A percentile compares a stretch with the other conserved stretches of the same genome.
Evolutionary conservation across 2,329 filamentous ascomycete species (phyloP).

Genomic region (Neodidymelliopsis sp.): DNA sequence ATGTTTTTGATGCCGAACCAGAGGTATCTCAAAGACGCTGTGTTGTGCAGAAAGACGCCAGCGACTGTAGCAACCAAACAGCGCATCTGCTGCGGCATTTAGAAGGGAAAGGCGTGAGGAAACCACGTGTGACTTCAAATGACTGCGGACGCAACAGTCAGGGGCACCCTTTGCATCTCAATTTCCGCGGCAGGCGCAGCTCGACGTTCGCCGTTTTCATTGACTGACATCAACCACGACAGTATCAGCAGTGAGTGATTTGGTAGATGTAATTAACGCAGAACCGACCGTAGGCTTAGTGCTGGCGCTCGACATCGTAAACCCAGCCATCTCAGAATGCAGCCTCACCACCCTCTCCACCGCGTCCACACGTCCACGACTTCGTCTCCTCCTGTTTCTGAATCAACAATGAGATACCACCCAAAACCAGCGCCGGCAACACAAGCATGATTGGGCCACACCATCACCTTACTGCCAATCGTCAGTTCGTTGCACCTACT

Average conservation of each 20-base stretch:
- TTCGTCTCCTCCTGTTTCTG: conserved; percentile 58
- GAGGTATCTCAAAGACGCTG: conserved; percentile 28
- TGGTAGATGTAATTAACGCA: no score
- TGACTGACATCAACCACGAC: conserved; percentile 17
- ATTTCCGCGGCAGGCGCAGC: conserved; percentile 5
- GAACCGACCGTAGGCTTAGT: background rate
- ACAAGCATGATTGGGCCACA: conserved; percentile 85
- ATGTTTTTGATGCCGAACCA: conserved; percentile 26
- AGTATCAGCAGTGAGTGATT: conserved; percentile 17
- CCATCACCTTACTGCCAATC: conserved; percentile 71
- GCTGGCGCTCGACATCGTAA: no score
- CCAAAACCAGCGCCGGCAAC: conserved; percentile 75
- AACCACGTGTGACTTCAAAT: conserved; percentile 14
- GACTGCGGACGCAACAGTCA: conserved; percentile 2
- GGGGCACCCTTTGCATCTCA: background rate
- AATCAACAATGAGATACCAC: conserved; percentile 79
- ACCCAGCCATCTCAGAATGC: background rate
- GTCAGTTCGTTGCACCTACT: conserved; percentile 52
- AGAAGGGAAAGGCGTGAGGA: conserved; percentile 46
- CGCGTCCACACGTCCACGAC: conserved; percentile 78
- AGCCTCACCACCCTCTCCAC: conserved; percentile 70
- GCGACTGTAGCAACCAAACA: conserved; percentile 59
- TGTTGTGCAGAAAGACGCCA: conserved; percentile 32
- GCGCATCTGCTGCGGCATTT: conserved; percentile 55
- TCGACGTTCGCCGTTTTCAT: conserved; percentile 19